Base-by-base conservation (phyloP, 2,329 filamentous ascomycete genomes). In the Claviceps digitariae region DNA sequence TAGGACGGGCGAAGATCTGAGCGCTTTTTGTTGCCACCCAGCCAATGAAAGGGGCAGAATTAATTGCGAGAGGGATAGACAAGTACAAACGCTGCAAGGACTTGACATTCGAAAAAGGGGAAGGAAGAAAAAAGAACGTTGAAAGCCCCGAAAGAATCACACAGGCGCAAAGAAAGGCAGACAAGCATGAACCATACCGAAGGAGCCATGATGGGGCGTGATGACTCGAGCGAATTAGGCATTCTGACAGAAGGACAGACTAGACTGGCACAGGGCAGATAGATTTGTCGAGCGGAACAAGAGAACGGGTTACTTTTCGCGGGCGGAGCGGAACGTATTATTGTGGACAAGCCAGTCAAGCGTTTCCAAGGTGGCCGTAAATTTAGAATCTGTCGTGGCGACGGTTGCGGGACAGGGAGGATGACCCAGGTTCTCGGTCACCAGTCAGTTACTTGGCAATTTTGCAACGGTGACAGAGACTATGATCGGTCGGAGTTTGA, bases 171-270 rank as follows among this genome's bases (percentile, higher is more conserved):
- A 34, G 46, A 15, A 17, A 51, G 29, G 50, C 29, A 46, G 40
- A 12, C 27, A 34, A 29, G 40, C 20, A 23, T n/a, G 48, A 54
- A 57, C 56, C 78, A 53, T 78, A 82, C 78, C 63, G 78, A 81
- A 48, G 77, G 74, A 55, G 77, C 77, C 78, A 82, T 81, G 65
- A 82, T 82, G 61, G 78, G 78, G 64, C 78, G 77, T 52, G 76
- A 72, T 46, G 78, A 82, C 53, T 82, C 78, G 54, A 81, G 62
- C n/a, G 78, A 82, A 56, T 72, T 66, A 64, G 77, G 76, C 78
- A 82, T 82, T 53, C 9, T 53, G 47, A 3, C 15, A 8, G 21
- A 50, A 43, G 38, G 47, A 51, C 20, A 47, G 41, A 47, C 27
- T 40, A 12, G 17, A 38, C 31, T 25, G 44, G 38, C 25, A 20